These are phyloP conservation scores for Quercus agrifolia DNA, from an alignment of 306 rosid genomes.

Conservation along the genomic window DNA sequence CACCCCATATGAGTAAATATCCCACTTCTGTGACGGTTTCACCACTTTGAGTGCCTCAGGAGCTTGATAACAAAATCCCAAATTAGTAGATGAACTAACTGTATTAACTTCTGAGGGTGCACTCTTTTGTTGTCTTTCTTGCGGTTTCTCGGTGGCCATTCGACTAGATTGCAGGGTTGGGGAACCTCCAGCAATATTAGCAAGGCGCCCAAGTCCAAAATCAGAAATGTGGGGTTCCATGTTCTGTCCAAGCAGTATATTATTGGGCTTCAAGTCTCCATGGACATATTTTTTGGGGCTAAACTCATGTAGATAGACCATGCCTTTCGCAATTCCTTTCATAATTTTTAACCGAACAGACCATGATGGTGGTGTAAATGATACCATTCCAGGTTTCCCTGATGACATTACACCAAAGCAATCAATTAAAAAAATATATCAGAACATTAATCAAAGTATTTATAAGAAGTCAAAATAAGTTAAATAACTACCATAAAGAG, in stretches of 20 bases:
- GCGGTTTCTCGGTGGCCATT: slow-evolving; percentile 52
- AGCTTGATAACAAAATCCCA: slow-evolving; percentile 72
- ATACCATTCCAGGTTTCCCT: slow-evolving; percentile 67
- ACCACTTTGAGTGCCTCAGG: slow-evolving; percentile 84
- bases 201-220: slow-evolving; percentile 95
- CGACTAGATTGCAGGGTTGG: slow-evolving; percentile 74
- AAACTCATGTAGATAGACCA: slow-evolving; percentile 83
- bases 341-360: slow-evolving; percentile 62
- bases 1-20: slow-evolving; percentile 89
- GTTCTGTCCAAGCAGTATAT: slow-evolving; percentile 72
- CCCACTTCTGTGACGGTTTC: slow-evolving; percentile 99
- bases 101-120: slow-evolving; percentile 45
- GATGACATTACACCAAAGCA: slow-evolving; percentile 23
- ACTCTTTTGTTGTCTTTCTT: slow-evolving; percentile 56
- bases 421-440: slow-evolving; percentile 24
- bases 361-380: slow-evolving; percentile 70
- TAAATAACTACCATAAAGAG: background rate
- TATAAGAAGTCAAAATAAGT: background rate
- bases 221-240: slow-evolving; percentile 83
- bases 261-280: slow-evolving; percentile 83
- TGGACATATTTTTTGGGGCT: slow-evolving; percentile 97
- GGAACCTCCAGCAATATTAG: slow-evolving; percentile 86
- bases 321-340: slow-evolving; percentile 82
- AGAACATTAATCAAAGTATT: background rate
- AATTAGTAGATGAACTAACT: slow-evolving; percentile 24